Conservation (phyloP, 192 early-diverging fungal species). For the Coemansia sp. region DNA sequence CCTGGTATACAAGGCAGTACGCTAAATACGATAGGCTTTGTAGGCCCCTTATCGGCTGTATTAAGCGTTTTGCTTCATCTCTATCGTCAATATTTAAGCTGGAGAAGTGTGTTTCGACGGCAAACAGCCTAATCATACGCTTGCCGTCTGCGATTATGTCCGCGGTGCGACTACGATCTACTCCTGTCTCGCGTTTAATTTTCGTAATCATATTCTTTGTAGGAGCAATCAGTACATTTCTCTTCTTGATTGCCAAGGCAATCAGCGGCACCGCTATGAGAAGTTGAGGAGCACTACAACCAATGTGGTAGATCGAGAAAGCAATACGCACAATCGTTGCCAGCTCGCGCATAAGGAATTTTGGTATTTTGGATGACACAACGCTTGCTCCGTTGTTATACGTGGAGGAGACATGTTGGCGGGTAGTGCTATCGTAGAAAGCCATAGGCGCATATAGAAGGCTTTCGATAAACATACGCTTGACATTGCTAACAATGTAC, state of each 20-base stretch:
- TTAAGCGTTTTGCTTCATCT: slow-evolving; percentile 61
- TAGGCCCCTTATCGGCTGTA: slow-evolving; percentile 59
- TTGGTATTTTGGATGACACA: slow-evolving; percentile 11
- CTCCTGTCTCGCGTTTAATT: not conserved
- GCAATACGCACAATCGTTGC: slow-evolving; percentile 2
- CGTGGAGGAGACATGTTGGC: slow-evolving; percentile 21
- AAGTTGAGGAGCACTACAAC: slow-evolving; percentile 21
- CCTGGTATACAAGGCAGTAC: slow-evolving; percentile 49
- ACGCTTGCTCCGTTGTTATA: slow-evolving; percentile 20
- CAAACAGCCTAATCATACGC: slow-evolving; percentile 67
- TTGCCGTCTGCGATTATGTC: slow-evolving; percentile 57
- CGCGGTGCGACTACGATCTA: slow-evolving; percentile 7
- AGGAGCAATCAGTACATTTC: slow-evolving; percentile 4
- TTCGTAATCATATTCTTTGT: not conserved
- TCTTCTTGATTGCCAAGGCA: slow-evolving; percentile 3
- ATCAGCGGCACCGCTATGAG: slow-evolving; percentile 19
- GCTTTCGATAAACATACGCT: slow-evolving; percentile 19
- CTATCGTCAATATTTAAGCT: slow-evolving; percentile 52
- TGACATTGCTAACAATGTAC: slow-evolving; percentile 14
- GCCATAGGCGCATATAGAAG: slow-evolving; percentile 35
- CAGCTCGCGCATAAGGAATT: slow-evolving; percentile 17
- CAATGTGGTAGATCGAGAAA: slow-evolving; percentile 21
- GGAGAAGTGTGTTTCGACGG: slow-evolving; percentile 58
- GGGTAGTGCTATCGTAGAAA: slow-evolving; percentile 37
- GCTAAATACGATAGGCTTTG: slow-evolving; percentile 57